Percentiles rank a stretch among this genome's conserved stretches.
Evolutionary conservation across 2,329 filamentous ascomycete species (phyloP).

Genomic region (Fusarium papillatum): DNA sequence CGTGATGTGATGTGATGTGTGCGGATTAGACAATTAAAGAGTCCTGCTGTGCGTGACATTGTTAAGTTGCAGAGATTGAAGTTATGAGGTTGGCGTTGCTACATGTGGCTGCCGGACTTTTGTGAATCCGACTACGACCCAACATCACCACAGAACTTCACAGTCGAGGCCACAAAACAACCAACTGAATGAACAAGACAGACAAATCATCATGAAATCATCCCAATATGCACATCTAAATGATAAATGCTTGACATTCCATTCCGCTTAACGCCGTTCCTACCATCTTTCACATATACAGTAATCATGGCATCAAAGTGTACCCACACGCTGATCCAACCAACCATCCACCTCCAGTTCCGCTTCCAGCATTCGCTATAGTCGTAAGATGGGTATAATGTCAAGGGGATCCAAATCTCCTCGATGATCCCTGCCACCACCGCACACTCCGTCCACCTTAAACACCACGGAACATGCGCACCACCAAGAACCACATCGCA

Average conservation of each 20-base stretch:
- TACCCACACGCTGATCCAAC: conserved; percentile 37
- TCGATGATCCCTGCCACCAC: conserved; percentile 9
- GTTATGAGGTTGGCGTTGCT: neutral
- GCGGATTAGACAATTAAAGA: conserved; percentile 68
- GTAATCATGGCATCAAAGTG: conserved; percentile 28
- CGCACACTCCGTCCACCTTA: conserved; percentile 47
- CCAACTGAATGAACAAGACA: neutral
- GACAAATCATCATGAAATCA: conserved; percentile 10
- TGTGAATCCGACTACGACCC: conserved; percentile 16
- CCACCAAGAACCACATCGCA: conserved; percentile 92
- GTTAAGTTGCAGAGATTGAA: neutral
- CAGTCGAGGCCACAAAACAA: neutral
- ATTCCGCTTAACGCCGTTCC: conserved; percentile 37
- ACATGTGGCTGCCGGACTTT: conserved; percentile 26
- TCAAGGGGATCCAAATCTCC: conserved; percentile 30
- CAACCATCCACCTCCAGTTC: conserved; percentile 19
- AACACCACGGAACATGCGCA: conserved; percentile 85
- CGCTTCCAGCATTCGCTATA: conserved; percentile 9
- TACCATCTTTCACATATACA: conserved; percentile 19
- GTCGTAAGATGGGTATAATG: conserved; percentile 46
- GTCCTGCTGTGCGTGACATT: conserved; percentile 34
- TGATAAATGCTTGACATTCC: conserved; percentile 20
- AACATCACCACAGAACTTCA: neutral
- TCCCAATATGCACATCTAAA: conserved; percentile 35
- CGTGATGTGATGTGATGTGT: conserved; percentile 88